Conservation (phyloP, 495 filamentous ascomycete genomes). For the Rhizodiscina lignyota region DNA sequence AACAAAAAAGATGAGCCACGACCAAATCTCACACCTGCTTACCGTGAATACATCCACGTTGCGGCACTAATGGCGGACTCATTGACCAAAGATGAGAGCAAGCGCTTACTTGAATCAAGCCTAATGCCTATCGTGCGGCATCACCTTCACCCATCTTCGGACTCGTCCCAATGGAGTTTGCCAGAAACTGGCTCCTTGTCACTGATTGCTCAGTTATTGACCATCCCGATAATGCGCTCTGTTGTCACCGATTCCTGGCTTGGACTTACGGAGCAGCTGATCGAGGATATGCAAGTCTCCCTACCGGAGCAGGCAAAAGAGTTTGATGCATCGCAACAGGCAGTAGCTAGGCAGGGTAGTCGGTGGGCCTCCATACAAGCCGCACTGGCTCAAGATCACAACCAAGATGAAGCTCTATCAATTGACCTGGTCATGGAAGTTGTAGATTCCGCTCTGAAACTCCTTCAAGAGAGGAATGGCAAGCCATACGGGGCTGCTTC, state of each 20-base stretch:
- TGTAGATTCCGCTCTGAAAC: too few species aligned
- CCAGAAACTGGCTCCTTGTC: slow-evolving; percentile 21
- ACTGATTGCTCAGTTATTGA: too few species aligned
- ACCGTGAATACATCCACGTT: slow-evolving; percentile 52
- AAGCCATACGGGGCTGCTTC: slow-evolving; percentile 71
- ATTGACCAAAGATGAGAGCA: slow-evolving; percentile 29
- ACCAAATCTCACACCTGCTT: slow-evolving; percentile 46
- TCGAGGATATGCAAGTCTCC: slow-evolving; percentile 10
- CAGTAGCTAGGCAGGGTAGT: slow-evolving; percentile 31
- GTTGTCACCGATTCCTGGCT: slow-evolving; percentile 24
- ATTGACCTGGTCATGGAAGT: too few species aligned
- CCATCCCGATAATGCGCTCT: too few species aligned
- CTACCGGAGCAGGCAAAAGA: slow-evolving; percentile 14
- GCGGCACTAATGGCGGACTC: slow-evolving; percentile 29
- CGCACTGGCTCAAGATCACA: slow-evolving; percentile 18
- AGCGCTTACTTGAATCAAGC: slow-evolving; percentile 28
- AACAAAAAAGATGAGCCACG: slow-evolving; percentile 55
- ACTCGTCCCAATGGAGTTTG: slow-evolving; percentile 33
- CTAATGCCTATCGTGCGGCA: slow-evolving; percentile 41
- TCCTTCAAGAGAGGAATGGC: slow-evolving; percentile 45
- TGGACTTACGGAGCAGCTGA: slow-evolving; percentile 17
- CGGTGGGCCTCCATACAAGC: slow-evolving; percentile 46
- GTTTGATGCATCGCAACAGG: neutral
- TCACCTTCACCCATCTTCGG: slow-evolving; percentile 33
- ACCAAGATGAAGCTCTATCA: too few species aligned